phyloP scores from a whole-genome alignment of 768 basidiomycete genomes.

The Leccinum rimulosum region DNA sequence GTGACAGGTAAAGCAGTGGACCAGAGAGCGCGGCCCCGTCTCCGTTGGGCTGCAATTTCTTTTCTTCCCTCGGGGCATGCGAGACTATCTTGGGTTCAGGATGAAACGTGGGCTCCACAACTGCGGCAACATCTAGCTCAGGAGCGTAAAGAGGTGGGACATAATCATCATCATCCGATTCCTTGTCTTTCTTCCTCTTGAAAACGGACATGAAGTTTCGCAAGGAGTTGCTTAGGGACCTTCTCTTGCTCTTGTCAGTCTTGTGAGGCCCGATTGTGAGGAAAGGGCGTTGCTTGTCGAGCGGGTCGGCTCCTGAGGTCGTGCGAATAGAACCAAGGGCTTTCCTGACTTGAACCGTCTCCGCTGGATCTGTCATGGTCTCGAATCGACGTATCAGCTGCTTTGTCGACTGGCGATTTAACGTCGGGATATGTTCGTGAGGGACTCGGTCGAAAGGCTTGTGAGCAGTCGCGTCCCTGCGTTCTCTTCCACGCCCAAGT shows the following conservation, averaged over 20 bases:
- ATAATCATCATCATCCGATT: constrained; percentile 26
- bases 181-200: constrained; percentile 43
- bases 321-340: constrained; percentile 11
- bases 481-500: background rate
- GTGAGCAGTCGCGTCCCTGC: background rate
- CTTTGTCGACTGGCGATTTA: constrained; percentile 43
- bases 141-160: constrained; percentile 4
- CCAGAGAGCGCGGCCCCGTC: constrained; percentile 3
- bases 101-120: background rate
- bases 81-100: constrained; percentile 2
- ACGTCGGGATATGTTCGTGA: constrained; percentile 1
- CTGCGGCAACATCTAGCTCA: constrained; percentile 2
- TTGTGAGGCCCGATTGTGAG: constrained; percentile 29
- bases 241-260: constrained; percentile 43
- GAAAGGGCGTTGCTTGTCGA: constrained; percentile 15
- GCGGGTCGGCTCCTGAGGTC: constrained; percentile 16
- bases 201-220: constrained; percentile 61
- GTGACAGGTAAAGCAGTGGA: constrained; percentile 19
- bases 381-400: constrained; percentile 55
- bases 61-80: constrained; percentile 1
- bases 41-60: background rate
- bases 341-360: constrained; percentile 6
- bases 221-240: constrained; percentile 61
- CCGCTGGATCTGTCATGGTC: constrained; percentile 34
- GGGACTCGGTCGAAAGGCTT: constrained; percentile 2